Evolutionary conservation across 1,284 basidiomycete species (phyloP).

Genomic region (Austroboletus olivaceoglutinosus): DNA sequence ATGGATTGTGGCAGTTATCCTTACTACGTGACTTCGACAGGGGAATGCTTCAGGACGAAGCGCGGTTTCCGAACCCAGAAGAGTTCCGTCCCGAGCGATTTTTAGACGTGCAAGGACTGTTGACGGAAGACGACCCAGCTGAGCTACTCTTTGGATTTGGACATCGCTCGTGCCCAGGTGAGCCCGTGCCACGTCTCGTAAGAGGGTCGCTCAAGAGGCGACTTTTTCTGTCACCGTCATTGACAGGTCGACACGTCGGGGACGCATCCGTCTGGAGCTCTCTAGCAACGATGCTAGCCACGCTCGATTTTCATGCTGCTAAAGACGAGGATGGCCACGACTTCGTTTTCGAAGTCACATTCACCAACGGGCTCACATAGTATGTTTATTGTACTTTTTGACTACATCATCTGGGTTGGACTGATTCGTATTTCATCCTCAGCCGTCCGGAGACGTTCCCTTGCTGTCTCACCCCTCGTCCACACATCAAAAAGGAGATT

Average conservation of each 20-base stretch:
- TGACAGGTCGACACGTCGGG: slow-evolving; percentile 15
- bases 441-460: neutral
- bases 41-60: slow-evolving; percentile 19
- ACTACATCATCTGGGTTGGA: neutral
- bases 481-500: neutral
- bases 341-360: slow-evolving; percentile 7
- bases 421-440: neutral
- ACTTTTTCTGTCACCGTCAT: neutral
- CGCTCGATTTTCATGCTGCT: slow-evolving; percentile 12
- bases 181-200: neutral
- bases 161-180: slow-evolving; percentile 18
- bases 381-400: neutral
- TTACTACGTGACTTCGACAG: neutral
- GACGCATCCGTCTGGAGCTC: slow-evolving; percentile 21
- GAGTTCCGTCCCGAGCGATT: slow-evolving; percentile 24
- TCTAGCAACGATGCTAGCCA: slow-evolving; percentile 19
- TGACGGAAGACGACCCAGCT: slow-evolving; percentile 12
- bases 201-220: neutral
- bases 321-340: slow-evolving; percentile 17
- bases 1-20: no score
- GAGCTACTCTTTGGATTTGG: slow-evolving; percentile 22
- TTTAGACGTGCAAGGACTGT: slow-evolving; percentile 9
- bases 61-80: slow-evolving; percentile 12
- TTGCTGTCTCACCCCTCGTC: neutral
- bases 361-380: slow-evolving; percentile 7